phyloP scores from a whole-genome alignment of 2,329 filamentous ascomycete genomes.

The Tolypocladium inflatum region DNA sequence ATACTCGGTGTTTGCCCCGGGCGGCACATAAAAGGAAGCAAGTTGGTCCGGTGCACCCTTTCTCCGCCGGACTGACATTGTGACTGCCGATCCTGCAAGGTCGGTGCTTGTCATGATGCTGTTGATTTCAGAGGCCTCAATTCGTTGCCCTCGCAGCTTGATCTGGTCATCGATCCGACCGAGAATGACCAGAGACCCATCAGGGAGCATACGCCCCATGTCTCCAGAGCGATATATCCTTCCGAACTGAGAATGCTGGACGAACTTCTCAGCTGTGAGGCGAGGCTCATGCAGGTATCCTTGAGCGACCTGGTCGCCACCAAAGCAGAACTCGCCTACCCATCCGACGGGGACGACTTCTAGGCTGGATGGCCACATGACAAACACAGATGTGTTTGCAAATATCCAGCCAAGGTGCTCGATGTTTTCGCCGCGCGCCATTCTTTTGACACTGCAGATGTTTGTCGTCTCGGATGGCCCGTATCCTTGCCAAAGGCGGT shows the following conservation, averaged over 20 bases:
- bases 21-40: constrained; percentile 59
- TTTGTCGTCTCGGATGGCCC: constrained; percentile 83
- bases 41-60: constrained; percentile 40
- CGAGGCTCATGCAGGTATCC: constrained; percentile 62
- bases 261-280: constrained; percentile 56
- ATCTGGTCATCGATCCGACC: constrained; percentile 72
- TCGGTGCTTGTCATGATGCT: constrained; percentile 43
- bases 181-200: constrained; percentile 64
- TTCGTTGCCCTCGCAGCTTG: constrained; percentile 70
- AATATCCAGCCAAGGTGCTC: constrained; percentile 71
- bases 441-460: constrained; percentile 67
- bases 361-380: constrained; percentile 39
- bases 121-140: constrained; percentile 72
- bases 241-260: constrained; percentile 59
- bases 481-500: constrained; percentile 68
- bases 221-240: constrained; percentile 77
- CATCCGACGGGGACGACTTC: constrained; percentile 57
- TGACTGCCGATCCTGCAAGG: constrained; percentile 51
- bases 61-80: constrained; percentile 42
- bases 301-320: constrained; percentile 68
- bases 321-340: constrained; percentile 78
- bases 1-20: constrained; percentile 16
- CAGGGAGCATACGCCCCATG: constrained; percentile 65
- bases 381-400: constrained; percentile 65
- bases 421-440: constrained; percentile 47